Conservation (phyloP, 345 rosid genomes). For the Viola odorata region DNA sequence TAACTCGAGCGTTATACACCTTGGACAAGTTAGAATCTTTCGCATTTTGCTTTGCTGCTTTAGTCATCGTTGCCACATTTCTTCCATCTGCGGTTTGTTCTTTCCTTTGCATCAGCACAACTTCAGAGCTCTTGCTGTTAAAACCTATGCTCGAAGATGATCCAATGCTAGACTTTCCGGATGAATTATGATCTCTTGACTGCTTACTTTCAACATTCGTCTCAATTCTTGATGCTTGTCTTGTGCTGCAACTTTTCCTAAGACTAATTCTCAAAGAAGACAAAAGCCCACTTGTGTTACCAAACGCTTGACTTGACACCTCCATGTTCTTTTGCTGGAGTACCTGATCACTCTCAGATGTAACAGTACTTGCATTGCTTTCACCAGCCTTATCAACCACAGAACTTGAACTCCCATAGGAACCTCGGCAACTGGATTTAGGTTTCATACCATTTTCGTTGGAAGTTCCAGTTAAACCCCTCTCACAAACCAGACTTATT, state of each 20-base stretch:
- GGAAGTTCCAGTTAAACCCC: slow-evolving; percentile 11
- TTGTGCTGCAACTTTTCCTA: slow-evolving; percentile 45
- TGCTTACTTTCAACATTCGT: slow-evolving; percentile 16
- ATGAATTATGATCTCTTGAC: slow-evolving; percentile 24
- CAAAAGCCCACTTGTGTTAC: slow-evolving; percentile 33
- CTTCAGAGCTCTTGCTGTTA: slow-evolving; percentile 14
- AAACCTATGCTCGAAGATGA: slow-evolving; percentile 33
- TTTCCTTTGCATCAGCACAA: slow-evolving; percentile 17
- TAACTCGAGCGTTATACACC: slow-evolving; percentile 14
- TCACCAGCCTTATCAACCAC: slow-evolving; percentile 15
- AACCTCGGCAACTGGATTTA: not conserved
- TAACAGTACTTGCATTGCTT: slow-evolving; percentile 33
- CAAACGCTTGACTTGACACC: slow-evolving; percentile 34
- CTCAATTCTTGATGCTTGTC: slow-evolving; percentile 51
- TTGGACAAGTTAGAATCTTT: slow-evolving; percentile 20
- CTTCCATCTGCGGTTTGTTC: slow-evolving; percentile 44
- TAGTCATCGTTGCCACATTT: slow-evolving; percentile 20
- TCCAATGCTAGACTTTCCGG: slow-evolving; percentile 47
- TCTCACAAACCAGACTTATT: slow-evolving; percentile 24
- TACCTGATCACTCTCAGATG: slow-evolving; percentile 31
- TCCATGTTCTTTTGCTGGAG: slow-evolving; percentile 19
- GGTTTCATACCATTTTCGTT: slow-evolving; percentile 15
- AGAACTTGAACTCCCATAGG: slow-evolving; percentile 17
- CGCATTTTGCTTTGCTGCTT: slow-evolving; percentile 21
- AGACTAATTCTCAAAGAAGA: slow-evolving; percentile 33